These are phyloP conservation scores for Pueraria montana DNA, from an alignment of 306 rosid species.

Conservation along the genomic window DNA sequence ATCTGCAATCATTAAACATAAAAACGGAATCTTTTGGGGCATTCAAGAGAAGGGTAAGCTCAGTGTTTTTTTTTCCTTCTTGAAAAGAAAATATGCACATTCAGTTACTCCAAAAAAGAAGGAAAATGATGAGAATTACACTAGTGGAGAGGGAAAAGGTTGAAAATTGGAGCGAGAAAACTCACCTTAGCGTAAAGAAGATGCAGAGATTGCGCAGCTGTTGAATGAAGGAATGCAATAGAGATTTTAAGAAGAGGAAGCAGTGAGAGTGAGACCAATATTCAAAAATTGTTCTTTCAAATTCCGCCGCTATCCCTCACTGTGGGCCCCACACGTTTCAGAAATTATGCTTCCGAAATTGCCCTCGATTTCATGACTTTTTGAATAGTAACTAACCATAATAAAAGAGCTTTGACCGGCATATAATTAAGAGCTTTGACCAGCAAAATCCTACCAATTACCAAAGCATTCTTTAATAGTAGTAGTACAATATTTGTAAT, in stretches of 20 bases:
- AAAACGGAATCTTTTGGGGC: conserved; percentile 26
- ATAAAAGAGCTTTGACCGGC: neutral
- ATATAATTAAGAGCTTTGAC: neutral
- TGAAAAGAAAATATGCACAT: neutral
- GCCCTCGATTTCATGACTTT: neutral
- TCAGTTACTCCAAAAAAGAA: neutral
- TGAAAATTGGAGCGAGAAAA: conserved; percentile 1
- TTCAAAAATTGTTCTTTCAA: conserved; percentile 58
- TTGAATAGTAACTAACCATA: no score
- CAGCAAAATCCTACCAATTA: neutral
- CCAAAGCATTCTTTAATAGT: neutral
- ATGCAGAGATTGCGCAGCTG: conserved; percentile 9
- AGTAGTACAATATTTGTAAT: no score
- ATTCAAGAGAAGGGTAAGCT: neutral
- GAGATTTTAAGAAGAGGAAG: neutral
- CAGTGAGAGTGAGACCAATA: neutral
- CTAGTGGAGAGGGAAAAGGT: neutral
- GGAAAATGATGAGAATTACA: conserved; percentile 7
- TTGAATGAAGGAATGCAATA: neutral
- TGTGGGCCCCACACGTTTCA: neutral
- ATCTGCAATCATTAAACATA: conserved; percentile 2
- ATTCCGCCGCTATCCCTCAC: conserved; percentile 82
- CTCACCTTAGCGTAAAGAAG: conserved; percentile 25
- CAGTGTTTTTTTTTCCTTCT: neutral
- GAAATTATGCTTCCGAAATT: neutral